phyloP scores from a whole-genome alignment of 805 yeast species.

The Ogataea thermomethanolica region DNA sequence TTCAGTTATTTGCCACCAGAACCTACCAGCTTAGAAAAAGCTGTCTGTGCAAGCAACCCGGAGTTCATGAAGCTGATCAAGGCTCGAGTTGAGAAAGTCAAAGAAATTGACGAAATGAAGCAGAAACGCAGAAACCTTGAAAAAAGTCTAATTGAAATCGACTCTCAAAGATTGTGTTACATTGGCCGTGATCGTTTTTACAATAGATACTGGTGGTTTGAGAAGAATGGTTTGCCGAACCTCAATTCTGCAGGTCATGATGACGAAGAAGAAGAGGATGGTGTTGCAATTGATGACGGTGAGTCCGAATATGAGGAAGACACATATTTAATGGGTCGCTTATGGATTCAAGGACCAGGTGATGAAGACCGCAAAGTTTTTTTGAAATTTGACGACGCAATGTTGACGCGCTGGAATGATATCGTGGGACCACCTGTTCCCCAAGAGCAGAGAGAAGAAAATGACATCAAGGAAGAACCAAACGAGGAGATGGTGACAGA shows the following conservation, averaged over 20 bases:
- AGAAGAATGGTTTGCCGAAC: slow-evolving; percentile 72
- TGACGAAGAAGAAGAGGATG: slow-evolving; percentile 30
- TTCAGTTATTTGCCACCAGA: slow-evolving; percentile 27
- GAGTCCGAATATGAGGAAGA: slow-evolving; percentile 48
- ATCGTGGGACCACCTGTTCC: not conserved
- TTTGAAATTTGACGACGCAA: slow-evolving; percentile 36
- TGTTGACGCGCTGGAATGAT: slow-evolving; percentile 31
- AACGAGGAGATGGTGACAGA: not conserved
- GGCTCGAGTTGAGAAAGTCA: slow-evolving; percentile 39
- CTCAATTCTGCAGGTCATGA: slow-evolving; percentile 21
- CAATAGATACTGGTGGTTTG: slow-evolving; percentile 96
- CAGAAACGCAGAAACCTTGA: slow-evolving; percentile 53
- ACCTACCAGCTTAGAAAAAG: slow-evolving; percentile 35
- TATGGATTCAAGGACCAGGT: slow-evolving; percentile 80
- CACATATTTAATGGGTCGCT: slow-evolving; percentile 41
- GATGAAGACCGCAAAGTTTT: slow-evolving; percentile 37
- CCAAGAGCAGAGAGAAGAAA: not conserved
- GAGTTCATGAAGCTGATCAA: slow-evolving; percentile 43
- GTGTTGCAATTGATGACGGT: slow-evolving; percentile 37
- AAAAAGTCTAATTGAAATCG: slow-evolving; percentile 59
- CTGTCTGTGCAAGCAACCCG: slow-evolving; percentile 39
- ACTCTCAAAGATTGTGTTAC: slow-evolving; percentile 69
- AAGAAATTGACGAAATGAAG: slow-evolving; percentile 44
- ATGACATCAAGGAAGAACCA: not conserved
- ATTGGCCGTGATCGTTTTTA: slow-evolving; percentile 81